Conservation (phyloP, 352 stramenopile genomes). For the Phytopythium sindhum region DNA sequence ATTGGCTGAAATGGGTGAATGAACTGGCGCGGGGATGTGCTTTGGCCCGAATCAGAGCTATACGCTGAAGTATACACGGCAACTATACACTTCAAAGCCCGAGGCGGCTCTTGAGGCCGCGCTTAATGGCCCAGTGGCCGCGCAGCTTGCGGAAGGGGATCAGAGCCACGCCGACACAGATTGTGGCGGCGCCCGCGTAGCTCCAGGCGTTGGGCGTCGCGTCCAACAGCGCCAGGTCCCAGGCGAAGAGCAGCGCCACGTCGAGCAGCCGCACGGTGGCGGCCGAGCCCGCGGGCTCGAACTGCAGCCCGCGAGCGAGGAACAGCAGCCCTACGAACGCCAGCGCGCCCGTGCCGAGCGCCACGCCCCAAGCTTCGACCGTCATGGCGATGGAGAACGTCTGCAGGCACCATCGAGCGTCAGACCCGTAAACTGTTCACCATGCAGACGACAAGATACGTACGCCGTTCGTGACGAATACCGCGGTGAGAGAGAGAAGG, state of each 20-base stretch:
- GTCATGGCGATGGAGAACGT: constrained; percentile 21
- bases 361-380: constrained; percentile 19
- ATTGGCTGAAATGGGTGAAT: neutral
- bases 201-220: constrained; percentile 41
- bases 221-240: constrained; percentile 36
- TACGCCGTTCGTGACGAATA: constrained; percentile 29
- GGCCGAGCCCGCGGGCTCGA: constrained; percentile 47
- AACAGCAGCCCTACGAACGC: constrained; percentile 51
- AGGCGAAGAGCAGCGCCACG: constrained; percentile 54
- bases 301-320: constrained; percentile 61
- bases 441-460: no score
- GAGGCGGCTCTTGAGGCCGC: constrained; percentile 12
- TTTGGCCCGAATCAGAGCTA: neutral
- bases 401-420: constrained; percentile 3
- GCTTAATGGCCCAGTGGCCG: constrained; percentile 25
- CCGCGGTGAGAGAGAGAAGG: constrained; percentile 27
- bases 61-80: neutral
- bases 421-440: neutral
- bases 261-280: constrained; percentile 47
- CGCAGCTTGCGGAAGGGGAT: constrained; percentile 20
- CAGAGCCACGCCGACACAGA: constrained; percentile 27
- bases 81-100: constrained; percentile 7
- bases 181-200: constrained; percentile 30
- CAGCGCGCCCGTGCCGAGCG: constrained; percentile 35
- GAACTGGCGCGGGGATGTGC: no score